Percentiles rank a stretch among this genome's conserved stretches.
Evolutionary conservation across 2,329 filamentous ascomycete genomes (phyloP).

Genomic region (Arthroderma uncinatum): DNA sequence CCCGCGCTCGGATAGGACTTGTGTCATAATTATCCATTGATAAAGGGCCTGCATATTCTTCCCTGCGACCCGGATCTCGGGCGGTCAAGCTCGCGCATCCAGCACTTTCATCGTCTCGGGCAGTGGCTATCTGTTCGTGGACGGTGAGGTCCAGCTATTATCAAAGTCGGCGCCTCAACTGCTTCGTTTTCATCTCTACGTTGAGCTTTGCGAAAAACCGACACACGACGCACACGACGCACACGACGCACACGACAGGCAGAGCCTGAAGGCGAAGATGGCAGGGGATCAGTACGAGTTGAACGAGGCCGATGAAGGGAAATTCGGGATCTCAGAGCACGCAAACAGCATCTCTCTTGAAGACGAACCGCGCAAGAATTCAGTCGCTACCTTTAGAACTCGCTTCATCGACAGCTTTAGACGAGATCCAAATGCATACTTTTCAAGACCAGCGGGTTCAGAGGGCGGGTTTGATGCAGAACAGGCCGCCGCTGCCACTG

Average conservation of each 20-base stretch:
- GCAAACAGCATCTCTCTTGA: background rate
- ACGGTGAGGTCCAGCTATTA: no score
- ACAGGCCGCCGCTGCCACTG: slow-evolving; percentile 20
- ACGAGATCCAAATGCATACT: slow-evolving; percentile 21
- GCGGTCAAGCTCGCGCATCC: no score
- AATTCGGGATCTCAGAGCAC: background rate
- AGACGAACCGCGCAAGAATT: background rate
- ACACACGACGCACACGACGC: no score
- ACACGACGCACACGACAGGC: no score
- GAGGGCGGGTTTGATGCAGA: slow-evolving; percentile 20
- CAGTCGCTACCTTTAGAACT: background rate
- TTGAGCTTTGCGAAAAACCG: no score
- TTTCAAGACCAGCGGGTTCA: slow-evolving; percentile 14
- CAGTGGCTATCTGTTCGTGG: no score
- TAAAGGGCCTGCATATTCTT: background rate
- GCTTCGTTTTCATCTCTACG: no score
- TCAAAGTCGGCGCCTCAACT: no score
- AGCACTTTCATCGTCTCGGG: no score
- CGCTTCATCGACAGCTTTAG: slow-evolving; percentile 22
- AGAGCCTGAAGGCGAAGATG: no score
- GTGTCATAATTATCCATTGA: background rate
- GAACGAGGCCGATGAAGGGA: background rate
- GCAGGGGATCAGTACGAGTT: background rate
- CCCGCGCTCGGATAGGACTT: background rate
- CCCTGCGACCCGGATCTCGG: no score